These are phyloP conservation scores for Neophaeococcomyces aloes DNA, from an alignment of 2,329 filamentous ascomycete genomes.

Conservation along the genomic window DNA sequence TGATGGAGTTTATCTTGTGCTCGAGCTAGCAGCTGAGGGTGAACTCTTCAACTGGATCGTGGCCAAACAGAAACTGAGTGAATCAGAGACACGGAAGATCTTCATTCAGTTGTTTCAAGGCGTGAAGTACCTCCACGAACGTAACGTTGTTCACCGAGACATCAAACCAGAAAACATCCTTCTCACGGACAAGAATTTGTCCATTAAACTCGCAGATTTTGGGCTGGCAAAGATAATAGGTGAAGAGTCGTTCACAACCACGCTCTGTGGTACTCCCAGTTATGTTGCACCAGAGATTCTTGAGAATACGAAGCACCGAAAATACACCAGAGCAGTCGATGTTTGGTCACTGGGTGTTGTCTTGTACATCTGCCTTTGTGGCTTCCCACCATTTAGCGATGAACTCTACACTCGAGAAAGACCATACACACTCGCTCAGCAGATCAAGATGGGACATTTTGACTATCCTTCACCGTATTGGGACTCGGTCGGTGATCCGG, in stretches of 20 bases:
- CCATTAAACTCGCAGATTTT: slow-evolving; percentile 90
- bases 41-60: slow-evolving; percentile 96
- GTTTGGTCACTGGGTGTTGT: slow-evolving; percentile 97
- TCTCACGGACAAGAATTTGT: slow-evolving; percentile 70
- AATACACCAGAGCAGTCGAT: slow-evolving; percentile 91
- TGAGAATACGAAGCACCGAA: slow-evolving; percentile 66
- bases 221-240: slow-evolving; percentile 97
- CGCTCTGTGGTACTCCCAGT: slow-evolving; percentile 87
- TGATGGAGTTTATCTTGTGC: slow-evolving; percentile 79
- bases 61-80: slow-evolving; percentile 75
- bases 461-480: slow-evolving; percentile 96
- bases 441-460: slow-evolving; percentile 80
- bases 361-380: slow-evolving; percentile 91
- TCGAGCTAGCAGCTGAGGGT: slow-evolving; percentile 84
- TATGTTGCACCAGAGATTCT: slow-evolving; percentile 96
- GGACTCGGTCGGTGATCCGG: slow-evolving; percentile 77
- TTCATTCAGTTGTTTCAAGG: slow-evolving; percentile 89
- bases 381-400: slow-evolving; percentile 93
- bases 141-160: slow-evolving; percentile 92
- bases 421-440: slow-evolving; percentile 75
- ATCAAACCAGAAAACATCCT: slow-evolving; percentile 98
- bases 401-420: slow-evolving; percentile 74
- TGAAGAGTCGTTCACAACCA: slow-evolving; percentile 95
- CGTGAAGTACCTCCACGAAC: slow-evolving; percentile 91
- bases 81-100: slow-evolving; percentile 72